Conservation (phyloP, 2,329 filamentous ascomycete species). For the Stemphylium beticola region DNA sequence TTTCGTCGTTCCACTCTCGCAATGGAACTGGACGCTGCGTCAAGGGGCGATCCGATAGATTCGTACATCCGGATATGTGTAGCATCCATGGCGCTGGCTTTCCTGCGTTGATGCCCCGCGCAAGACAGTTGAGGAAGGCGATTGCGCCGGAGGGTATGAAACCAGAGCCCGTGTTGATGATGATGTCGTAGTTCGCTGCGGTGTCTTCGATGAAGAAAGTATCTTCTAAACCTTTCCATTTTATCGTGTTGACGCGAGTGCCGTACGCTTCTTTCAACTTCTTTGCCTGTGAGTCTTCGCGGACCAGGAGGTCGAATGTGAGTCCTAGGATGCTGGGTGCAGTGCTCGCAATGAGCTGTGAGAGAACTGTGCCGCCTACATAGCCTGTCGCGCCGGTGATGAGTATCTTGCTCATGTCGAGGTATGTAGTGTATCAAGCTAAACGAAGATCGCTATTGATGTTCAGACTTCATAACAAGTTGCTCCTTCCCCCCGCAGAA, state of each 20-base stretch:
- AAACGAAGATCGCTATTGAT: too few species aligned
- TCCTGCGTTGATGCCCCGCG: constrained; percentile 12
- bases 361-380: constrained; percentile 23
- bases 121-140: constrained; percentile 24
- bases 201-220: constrained; percentile 12
- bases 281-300: constrained; percentile 9
- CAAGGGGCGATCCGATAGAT: constrained; percentile 16
- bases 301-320: constrained; percentile 21
- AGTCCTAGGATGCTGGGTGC: constrained; percentile 12
- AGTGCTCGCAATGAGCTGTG: constrained; percentile 10
- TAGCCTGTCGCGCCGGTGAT: constrained; percentile 23
- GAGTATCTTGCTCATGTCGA: constrained; percentile 22
- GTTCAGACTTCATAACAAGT: too few species aligned
- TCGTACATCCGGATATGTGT: constrained; percentile 24
- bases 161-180: constrained; percentile 23
- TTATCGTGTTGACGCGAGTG: constrained; percentile 13
- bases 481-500: too few species aligned
- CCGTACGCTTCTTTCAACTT: constrained; percentile 15
- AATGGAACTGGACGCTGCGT: constrained; percentile 6
- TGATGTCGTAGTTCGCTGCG: constrained; percentile 23
- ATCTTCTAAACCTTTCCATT: constrained; percentile 21
- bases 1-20: constrained; percentile 23
- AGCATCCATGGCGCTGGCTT: constrained; percentile 19
- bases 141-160: constrained; percentile 18
- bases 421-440: too few species aligned